Conservation (phyloP, 23 red algal species). For the Gracilaria vermiculophylla region DNA sequence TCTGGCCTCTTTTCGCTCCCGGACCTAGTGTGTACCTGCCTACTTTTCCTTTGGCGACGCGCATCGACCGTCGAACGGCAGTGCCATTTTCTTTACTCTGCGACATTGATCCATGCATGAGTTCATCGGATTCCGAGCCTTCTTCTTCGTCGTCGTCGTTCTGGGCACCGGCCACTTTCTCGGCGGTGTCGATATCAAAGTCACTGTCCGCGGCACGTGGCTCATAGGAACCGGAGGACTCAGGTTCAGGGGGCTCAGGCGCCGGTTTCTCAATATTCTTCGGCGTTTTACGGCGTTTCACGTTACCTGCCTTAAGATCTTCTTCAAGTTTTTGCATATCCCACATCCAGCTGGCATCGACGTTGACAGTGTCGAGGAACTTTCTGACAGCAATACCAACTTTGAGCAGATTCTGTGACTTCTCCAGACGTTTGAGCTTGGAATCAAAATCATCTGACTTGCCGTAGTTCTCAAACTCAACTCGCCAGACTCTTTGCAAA, state of each 20-base stretch:
- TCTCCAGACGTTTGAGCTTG: constrained; percentile 7
- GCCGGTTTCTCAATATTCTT: not conserved
- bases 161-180: not conserved
- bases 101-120: constrained; percentile 1
- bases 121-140: not conserved
- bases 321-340: constrained; percentile 16
- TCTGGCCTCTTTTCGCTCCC: not conserved
- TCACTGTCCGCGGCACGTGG: constrained; percentile 37
- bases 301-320: constrained; percentile 17
- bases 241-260: constrained; percentile 8
- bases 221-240: constrained; percentile 29
- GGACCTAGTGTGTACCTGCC: not conserved
- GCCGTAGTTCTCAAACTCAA: constrained; percentile 32
- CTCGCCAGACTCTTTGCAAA: constrained; percentile 38
- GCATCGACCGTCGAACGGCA: not conserved
- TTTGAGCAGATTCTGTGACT: constrained; percentile 21
- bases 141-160: not conserved
- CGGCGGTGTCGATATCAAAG: constrained; percentile 28
- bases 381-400: not conserved
- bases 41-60: not conserved
- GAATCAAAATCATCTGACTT: constrained; percentile 15
- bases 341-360: constrained; percentile 53
- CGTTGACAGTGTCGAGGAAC: constrained; percentile 18
- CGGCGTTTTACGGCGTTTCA: not conserved
- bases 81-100: constrained; percentile 20